Evolutionary conservation across 148 eudicot species (phyloP).

Genomic region (Oxyria digyna): DNA sequence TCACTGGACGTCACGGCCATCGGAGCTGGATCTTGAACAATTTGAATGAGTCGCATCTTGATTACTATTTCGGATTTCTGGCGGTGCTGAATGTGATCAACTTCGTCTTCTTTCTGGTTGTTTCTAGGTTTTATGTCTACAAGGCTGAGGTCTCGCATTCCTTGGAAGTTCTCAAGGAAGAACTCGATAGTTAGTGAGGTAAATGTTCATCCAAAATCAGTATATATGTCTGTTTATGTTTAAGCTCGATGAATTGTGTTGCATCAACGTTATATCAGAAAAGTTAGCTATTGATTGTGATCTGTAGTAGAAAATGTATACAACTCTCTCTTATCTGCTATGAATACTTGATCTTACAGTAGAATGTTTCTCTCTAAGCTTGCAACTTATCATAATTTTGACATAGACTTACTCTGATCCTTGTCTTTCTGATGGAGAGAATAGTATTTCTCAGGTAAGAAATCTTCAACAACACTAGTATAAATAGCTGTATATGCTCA

Average conservation of each 20-base stretch:
- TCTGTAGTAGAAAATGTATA: not conserved
- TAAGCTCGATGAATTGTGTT: not conserved
- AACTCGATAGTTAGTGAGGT: constrained; percentile 15
- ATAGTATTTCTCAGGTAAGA: too few relatives aligned
- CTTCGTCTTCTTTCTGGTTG: constrained; percentile 35
- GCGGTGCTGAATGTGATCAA: constrained; percentile 43
- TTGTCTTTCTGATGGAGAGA: too few relatives aligned
- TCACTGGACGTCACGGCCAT: constrained; percentile 39
- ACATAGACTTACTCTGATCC: too few relatives aligned
- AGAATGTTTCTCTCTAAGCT: too few relatives aligned
- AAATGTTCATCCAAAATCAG: not conserved
- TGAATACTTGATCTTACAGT: not conserved
- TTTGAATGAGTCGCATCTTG: constrained; percentile 67
- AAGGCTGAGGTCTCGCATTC: constrained; percentile 57
- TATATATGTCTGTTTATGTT: not conserved
- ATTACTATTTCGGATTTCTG: constrained; percentile 58
- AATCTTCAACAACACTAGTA: too few relatives aligned
- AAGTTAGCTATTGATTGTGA: not conserved
- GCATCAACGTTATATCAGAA: not conserved
- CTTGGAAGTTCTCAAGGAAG: constrained; percentile 31
- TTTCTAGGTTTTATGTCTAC: constrained; percentile 41
- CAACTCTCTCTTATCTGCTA: not conserved
- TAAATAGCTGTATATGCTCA: too few relatives aligned
- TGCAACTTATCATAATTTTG: too few relatives aligned
- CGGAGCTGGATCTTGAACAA: constrained; percentile 66